Base-by-base conservation (phyloP, 2,329 filamentous ascomycete genomes). In the Colletotrichum lindemuthianum region DNA sequence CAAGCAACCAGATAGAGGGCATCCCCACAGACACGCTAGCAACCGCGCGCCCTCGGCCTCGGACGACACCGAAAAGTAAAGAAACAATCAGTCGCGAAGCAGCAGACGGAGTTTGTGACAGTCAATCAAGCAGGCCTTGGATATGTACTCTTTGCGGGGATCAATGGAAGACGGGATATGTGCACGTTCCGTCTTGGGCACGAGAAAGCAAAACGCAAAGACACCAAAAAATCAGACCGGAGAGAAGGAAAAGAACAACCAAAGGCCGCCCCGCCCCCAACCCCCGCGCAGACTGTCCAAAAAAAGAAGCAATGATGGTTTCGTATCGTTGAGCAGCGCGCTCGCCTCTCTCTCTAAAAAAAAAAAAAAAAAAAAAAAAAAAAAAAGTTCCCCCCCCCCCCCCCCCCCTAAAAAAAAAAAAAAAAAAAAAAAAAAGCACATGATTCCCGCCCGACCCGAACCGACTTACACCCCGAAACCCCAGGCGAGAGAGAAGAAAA, bases 321-420 rank as follows among this genome's bases (percentile, higher is more conserved):
- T 61, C 58, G 50, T 65, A 47, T 51, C 61, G 51, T 65, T 52
- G 61, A 65, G 61, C 61, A 61, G 61, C 51, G 61, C 61, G 61
- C 61, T 65, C 58, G 61, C 58, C 58, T 48, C 24, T 51, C 59
- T 48, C 16, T 15, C 10, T 16, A 45, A 45, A 6, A n/a, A 8
- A 16, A n/a, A 43, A 11, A 15, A 9, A 40, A 13, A 9, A n/a
- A 45, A 43, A 13, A 45, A 47, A 59, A 56, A 55, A 45, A 44
- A 34, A 44, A 65, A 34, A 43, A 55, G 34, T 65, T 32, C 59
- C 43, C 13, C 13, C 50, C 47, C 40, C 8, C 15, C n/a, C 15
- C 54, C 44, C 43, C 15, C 15, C 15, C 40, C 9, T 16, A 45
- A 45, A 9, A n/a, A 7, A 15, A n/a, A 24, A 45, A 16, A 15